These are phyloP conservation scores for Boletus pseudo-olivaceus DNA, from an alignment of 768 basidiomycete species.

Conservation along the genomic window DNA sequence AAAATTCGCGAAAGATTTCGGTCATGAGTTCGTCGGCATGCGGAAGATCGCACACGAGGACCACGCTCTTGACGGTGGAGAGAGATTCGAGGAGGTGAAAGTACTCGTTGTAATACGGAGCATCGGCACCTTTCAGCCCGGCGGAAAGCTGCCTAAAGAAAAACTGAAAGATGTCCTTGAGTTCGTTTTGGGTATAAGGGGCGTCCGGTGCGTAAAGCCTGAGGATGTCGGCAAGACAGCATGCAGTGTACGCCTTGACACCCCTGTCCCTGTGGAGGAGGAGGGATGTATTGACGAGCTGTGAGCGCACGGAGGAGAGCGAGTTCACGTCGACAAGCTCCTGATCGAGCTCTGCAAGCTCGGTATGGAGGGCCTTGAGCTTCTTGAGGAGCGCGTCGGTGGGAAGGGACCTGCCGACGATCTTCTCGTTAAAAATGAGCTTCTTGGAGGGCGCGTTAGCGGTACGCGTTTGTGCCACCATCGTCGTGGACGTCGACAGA, in stretches of 20 bases:
- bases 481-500: constrained; percentile 30
- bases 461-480: constrained; percentile 75
- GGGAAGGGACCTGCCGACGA: constrained; percentile 69
- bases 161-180: constrained; percentile 96
- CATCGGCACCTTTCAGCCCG: constrained; percentile 71
- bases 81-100: constrained; percentile 93
- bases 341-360: constrained; percentile 84
- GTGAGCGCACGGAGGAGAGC: constrained; percentile 64
- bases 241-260: constrained; percentile 92
- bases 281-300: constrained; percentile 75
- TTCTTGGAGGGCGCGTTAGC: constrained; percentile 52
- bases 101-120: constrained; percentile 88
- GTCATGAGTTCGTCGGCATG: constrained; percentile 79
- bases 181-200: constrained; percentile 84
- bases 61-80: constrained; percentile 91
- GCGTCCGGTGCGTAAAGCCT: constrained; percentile 95
- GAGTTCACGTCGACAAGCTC: constrained; percentile 76
- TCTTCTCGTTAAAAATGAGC: constrained; percentile 77
- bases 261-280: constrained; percentile 94
- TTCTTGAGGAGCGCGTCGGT: constrained; percentile 86
- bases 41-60: constrained; percentile 89
- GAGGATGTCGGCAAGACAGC: constrained; percentile 92
- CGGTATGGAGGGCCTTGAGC: constrained; percentile 71
- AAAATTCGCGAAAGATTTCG: constrained; percentile 81
- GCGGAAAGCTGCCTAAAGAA: constrained; percentile 82